These are phyloP conservation scores for Leccinum variicolor DNA, from an alignment of 768 basidiomycete genomes.

Conservation along the genomic window DNA sequence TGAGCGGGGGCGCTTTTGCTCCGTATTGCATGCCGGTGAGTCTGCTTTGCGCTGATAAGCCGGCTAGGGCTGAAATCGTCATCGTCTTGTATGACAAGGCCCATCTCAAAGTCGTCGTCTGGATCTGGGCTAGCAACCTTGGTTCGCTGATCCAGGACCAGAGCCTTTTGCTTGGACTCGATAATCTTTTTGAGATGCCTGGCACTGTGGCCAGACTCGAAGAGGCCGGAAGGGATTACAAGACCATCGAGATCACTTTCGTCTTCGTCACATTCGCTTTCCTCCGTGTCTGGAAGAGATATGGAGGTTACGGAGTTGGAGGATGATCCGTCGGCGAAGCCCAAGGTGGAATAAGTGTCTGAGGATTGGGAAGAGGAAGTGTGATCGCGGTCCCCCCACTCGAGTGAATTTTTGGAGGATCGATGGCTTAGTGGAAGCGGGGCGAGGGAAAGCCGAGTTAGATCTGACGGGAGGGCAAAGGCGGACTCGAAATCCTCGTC, in stretches of 20 bases:
- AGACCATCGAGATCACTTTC: constrained; percentile 80
- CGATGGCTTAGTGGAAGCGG: constrained; percentile 73
- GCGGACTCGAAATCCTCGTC: constrained; percentile 81
- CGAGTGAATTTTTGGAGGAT: constrained; percentile 78
- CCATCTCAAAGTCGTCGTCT: constrained; percentile 85
- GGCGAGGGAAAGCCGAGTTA: constrained; percentile 79
- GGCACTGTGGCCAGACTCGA: constrained; percentile 65
- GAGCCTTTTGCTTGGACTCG: constrained; percentile 52
- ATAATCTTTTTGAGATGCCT: constrained; percentile 48
- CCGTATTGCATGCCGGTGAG: constrained; percentile 44
- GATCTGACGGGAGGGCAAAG: constrained; percentile 75
- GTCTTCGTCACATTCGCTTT: constrained; percentile 63
- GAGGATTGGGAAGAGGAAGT: constrained; percentile 85
- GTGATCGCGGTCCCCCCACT: constrained; percentile 84
- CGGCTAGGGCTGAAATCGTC: constrained; percentile 79
- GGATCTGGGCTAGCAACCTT: constrained; percentile 58
- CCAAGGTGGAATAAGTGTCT: constrained; percentile 77
- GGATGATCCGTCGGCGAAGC: constrained; percentile 70
- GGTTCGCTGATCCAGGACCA: constrained; percentile 50
- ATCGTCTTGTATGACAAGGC: constrained; percentile 81
- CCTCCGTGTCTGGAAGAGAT: constrained; percentile 68
- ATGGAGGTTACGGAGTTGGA: constrained; percentile 66
- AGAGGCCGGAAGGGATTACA: constrained; percentile 70
- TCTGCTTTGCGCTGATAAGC: constrained; percentile 49
- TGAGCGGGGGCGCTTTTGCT: constrained; percentile 60